Evolutionary conservation across 2,329 filamentous ascomycete genomes (phyloP).

Genomic region (Curvularia sp.): DNA sequence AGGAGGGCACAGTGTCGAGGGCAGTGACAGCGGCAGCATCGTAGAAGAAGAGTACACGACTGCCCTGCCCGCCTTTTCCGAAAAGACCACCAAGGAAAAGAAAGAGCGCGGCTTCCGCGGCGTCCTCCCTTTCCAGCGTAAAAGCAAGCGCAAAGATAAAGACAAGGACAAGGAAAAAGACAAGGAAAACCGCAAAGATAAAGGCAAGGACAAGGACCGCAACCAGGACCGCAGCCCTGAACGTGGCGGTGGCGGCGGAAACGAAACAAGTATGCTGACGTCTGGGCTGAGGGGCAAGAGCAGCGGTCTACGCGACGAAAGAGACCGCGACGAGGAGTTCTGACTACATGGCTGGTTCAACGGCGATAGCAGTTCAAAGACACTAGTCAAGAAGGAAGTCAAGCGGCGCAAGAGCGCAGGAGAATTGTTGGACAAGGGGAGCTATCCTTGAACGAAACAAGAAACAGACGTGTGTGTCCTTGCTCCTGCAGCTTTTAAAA

Average conservation of each 20-base stretch:
- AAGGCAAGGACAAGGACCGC: conserved; percentile 21
- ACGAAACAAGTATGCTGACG: background rate
- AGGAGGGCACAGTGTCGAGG: conserved; percentile 39
- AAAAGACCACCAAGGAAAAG: conserved; percentile 44
- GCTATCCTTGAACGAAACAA: conserved; percentile 1
- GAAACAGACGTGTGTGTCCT: no score
- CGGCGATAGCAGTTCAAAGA: conserved; percentile 25
- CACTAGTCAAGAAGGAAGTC: conserved; percentile 30
- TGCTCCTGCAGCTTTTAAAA: no score
- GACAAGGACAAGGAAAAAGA: conserved; percentile 34
- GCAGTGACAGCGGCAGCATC: conserved; percentile 46
- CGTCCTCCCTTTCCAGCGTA: conserved; percentile 48
- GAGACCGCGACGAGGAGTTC: conserved; percentile 35
- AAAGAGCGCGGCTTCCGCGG: conserved; percentile 50
- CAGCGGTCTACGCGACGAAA: conserved; percentile 1
- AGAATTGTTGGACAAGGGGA: conserved; percentile 31
- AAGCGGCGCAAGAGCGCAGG: conserved; percentile 42
- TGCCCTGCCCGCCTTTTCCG: conserved; percentile 46
- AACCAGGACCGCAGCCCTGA: conserved; percentile 13
- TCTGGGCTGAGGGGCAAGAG: conserved; percentile 9
- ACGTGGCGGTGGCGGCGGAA: conserved; percentile 17
- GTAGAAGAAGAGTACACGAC: conserved; percentile 50
- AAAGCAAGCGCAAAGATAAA: conserved; percentile 43
- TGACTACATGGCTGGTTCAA: conserved; percentile 50
- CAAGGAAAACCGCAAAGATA: conserved; percentile 25